Percentiles rank a stretch among this genome's conserved stretches.
These are phyloP conservation scores for Arctium minus DNA, from an alignment of 129 eudicot species.

Conservation along the genomic window DNA sequence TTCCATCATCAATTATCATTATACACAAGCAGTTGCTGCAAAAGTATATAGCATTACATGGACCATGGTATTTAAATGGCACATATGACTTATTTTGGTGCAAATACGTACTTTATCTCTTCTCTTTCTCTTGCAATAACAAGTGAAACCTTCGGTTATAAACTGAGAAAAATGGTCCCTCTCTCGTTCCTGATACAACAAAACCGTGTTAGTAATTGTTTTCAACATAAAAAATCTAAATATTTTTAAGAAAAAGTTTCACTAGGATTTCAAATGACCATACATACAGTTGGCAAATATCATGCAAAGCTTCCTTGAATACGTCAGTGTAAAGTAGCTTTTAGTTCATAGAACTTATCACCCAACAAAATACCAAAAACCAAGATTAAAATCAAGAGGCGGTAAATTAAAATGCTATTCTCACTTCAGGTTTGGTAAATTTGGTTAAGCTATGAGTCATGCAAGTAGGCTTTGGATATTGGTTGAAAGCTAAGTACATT, in stretches of 20 bases:
- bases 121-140: conserved; percentile 81
- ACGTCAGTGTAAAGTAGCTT: neutral
- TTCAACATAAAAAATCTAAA: neutral
- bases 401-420: neutral
- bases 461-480: neutral
- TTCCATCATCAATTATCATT: neutral
- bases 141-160: conserved; percentile 71
- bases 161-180: conserved; percentile 79
- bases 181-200: conserved; percentile 55
- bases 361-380: neutral
- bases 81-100: neutral
- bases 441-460: neutral
- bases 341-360: neutral
- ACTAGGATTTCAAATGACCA: neutral
- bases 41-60: neutral
- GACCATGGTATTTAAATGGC: neutral
- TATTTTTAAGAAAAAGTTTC: neutral
- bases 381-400: neutral
- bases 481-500: neutral
- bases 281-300: neutral
- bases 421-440: neutral
- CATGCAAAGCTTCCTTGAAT: neutral
- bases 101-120: conserved; percentile 54
- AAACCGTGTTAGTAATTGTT: neutral
- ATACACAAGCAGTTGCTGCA: neutral